Percentiles rank a stretch among this genome's conserved stretches.
Evolutionary conservation across 192 early-diverging fungal species (phyloP).

Genomic region (Backusella tarrabulga): DNA sequence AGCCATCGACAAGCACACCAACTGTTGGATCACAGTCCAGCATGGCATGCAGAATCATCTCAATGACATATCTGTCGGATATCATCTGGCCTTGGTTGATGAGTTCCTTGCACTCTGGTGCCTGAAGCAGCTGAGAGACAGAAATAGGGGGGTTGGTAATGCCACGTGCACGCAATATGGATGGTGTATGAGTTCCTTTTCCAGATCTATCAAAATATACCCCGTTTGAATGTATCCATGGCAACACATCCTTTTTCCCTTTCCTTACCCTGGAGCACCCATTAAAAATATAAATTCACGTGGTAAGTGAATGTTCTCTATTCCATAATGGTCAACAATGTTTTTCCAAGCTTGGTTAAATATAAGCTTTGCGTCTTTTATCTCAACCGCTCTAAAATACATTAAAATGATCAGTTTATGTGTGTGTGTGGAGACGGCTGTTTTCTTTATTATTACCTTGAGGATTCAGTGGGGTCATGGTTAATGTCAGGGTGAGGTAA

Average conservation of each 20-base stretch:
- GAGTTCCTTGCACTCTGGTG: slow-evolving; percentile 55
- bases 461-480: background rate
- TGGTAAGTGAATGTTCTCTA: slow-evolving; percentile 51
- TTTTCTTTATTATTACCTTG: background rate
- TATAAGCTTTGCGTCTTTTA: slow-evolving; percentile 60
- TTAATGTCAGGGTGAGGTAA: background rate
- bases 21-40: slow-evolving; percentile 51
- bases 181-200: slow-evolving; percentile 58
- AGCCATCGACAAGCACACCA: slow-evolving; percentile 54
- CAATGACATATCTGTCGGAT: slow-evolving; percentile 53
- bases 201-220: slow-evolving; percentile 39
- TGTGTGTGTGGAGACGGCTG: too few relatives aligned
- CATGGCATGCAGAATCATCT: slow-evolving; percentile 48
- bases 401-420: too few relatives aligned
- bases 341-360: slow-evolving; percentile 62
- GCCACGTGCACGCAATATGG: slow-evolving; percentile 50
- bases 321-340: slow-evolving; percentile 49
- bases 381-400: slow-evolving; percentile 32
- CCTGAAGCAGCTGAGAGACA: slow-evolving; percentile 48
- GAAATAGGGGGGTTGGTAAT: slow-evolving; percentile 59
- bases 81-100: slow-evolving; percentile 60
- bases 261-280: slow-evolving; percentile 49
- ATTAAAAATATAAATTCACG: slow-evolving; percentile 59
- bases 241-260: too few relatives aligned
- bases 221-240: too few relatives aligned